A percentile compares a stretch with the other conserved stretches of the same genome.
Conservation (phyloP, 225 moss, liverwort and hornwort species). For the Thuidium tamariscinum region DNA sequence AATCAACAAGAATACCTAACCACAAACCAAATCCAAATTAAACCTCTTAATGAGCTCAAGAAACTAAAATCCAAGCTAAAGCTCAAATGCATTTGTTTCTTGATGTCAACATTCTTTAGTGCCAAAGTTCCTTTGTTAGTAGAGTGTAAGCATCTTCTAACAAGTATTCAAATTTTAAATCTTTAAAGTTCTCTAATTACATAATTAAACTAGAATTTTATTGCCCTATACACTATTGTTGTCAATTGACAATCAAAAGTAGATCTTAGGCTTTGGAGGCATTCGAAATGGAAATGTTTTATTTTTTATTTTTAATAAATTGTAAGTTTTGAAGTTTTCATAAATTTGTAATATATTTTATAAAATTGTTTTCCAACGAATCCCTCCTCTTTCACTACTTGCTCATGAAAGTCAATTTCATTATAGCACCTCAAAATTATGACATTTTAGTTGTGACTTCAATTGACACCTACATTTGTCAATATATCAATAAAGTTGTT, state of each 20-base stretch:
- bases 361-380: background rate
- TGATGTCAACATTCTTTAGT: too few species aligned
- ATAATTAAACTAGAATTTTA: background rate
- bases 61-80: too few species aligned
- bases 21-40: too few species aligned
- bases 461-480: background rate
- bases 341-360: background rate
- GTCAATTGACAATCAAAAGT: background rate
- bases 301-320: background rate
- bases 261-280: accelerated
- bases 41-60: too few species aligned
- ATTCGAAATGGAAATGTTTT: background rate
- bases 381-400: background rate
- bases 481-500: background rate
- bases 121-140: too few species aligned
- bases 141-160: too few species aligned
- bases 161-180: too few species aligned
- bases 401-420: background rate
- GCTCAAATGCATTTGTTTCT: too few species aligned
- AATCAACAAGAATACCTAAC: too few species aligned
- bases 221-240: accelerated
- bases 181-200: background rate
- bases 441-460: accelerated
- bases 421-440: background rate
- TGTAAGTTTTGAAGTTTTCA: background rate